Evolutionary conservation across 352 stramenopile genomes (phyloP).

Genomic region (Globisporangium megalacanthum): DNA sequence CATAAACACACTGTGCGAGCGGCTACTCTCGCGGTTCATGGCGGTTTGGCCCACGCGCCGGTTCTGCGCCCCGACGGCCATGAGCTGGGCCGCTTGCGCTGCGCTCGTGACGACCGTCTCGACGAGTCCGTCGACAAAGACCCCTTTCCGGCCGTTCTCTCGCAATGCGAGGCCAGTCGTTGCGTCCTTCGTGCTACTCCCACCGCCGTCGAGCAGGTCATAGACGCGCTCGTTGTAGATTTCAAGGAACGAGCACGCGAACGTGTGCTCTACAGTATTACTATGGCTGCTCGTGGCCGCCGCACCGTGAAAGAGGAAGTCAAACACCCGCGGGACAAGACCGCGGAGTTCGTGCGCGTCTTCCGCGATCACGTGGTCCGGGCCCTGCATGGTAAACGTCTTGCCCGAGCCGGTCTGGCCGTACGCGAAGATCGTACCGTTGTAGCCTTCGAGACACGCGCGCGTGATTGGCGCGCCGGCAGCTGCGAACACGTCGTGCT

Average conservation of each 20-base stretch:
- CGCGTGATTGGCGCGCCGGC: constrained; percentile 81
- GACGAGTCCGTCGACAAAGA: constrained; percentile 73
- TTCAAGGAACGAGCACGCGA: constrained; percentile 89
- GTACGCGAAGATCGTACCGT: constrained; percentile 86
- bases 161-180: constrained; percentile 45
- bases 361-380: constrained; percentile 57
- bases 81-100: constrained; percentile 63
- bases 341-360: constrained; percentile 39
- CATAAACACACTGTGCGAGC: constrained; percentile 84
- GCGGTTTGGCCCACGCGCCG: constrained; percentile 73
- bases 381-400: constrained; percentile 85
- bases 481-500: constrained; percentile 90
- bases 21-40: constrained; percentile 84
- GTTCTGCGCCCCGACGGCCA: constrained; percentile 70
- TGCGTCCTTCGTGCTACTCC: constrained; percentile 36
- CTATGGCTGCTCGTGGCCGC: constrained; percentile 2
- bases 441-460: constrained; percentile 78
- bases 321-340: constrained; percentile 76
- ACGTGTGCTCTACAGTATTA: constrained; percentile 51
- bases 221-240: constrained; percentile 96
- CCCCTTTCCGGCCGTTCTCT: constrained; percentile 67
- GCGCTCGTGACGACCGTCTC: constrained; percentile 67
- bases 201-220: constrained; percentile 80
- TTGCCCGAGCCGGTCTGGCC: constrained; percentile 82
- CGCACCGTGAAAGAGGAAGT: constrained; percentile 73